Conservation (phyloP, 805 yeast species). For the Suhomyces xylopsoci region DNA sequence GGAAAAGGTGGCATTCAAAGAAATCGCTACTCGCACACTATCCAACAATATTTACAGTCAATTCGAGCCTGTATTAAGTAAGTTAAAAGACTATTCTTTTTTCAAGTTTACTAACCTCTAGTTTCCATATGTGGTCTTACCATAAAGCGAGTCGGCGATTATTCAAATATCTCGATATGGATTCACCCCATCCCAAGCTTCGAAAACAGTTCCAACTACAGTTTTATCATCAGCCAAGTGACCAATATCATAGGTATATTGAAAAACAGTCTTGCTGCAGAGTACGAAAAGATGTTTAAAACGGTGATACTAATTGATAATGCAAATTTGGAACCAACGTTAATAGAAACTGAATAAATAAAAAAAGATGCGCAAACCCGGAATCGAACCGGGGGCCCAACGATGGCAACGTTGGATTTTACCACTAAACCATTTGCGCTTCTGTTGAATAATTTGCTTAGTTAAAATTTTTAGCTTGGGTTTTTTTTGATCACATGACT, state of each 20-base stretch:
- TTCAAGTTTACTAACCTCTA: constrained; percentile 1
- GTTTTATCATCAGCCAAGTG: not conserved
- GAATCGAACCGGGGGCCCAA: constrained; percentile 6
- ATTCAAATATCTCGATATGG: constrained; percentile 2
- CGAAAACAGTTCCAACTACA: not conserved
- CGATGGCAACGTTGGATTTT: constrained; percentile 5
- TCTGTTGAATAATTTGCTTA: no score
- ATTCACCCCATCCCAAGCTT: constrained; percentile 1
- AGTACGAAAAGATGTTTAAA: not conserved
- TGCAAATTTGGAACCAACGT: not conserved
- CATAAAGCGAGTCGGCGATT: not conserved
- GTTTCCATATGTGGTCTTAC: constrained; percentile 10
- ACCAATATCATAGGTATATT: not conserved
- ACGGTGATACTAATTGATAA: constrained; percentile 2
- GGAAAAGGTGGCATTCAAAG: constrained; percentile 2
- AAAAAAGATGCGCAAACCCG: constrained; percentile 1
- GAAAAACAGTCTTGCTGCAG: not conserved
- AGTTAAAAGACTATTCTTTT: not conserved
- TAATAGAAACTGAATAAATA: not conserved
- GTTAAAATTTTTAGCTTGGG: no score
- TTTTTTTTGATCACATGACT: not conserved
- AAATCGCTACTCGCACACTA: constrained; percentile 1
- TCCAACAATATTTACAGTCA: constrained; percentile 6
- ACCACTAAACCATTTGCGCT: constrained; percentile 5
- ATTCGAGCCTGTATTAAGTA: not conserved